Percentiles rank a stretch among this genome's conserved stretches.
Evolutionary conservation across 768 basidiomycete species (phyloP).

Genomic region (Lactarius pseudohatsudake): DNA sequence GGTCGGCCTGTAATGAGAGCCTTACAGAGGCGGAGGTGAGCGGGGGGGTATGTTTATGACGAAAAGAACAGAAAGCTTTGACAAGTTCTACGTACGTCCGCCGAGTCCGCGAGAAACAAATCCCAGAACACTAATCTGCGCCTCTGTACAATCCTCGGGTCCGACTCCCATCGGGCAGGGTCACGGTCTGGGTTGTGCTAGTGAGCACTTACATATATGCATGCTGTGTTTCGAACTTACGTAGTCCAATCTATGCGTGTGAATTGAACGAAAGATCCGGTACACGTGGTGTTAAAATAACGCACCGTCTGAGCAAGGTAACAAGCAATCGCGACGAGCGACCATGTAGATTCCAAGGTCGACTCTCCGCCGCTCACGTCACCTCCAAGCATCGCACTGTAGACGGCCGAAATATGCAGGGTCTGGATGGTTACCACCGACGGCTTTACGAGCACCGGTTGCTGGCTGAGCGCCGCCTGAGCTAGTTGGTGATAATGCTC

Average conservation of each 20-base stretch:
- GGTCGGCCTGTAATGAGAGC: conserved; percentile 70
- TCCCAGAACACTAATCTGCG: too few relatives aligned
- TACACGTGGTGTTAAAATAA: conserved; percentile 22
- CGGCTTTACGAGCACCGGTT: conserved; percentile 70
- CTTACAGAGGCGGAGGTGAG: conserved; percentile 37
- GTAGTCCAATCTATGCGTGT: neutral
- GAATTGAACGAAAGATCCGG: conserved; percentile 5
- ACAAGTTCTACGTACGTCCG: conserved; percentile 43
- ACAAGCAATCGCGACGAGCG: conserved; percentile 59
- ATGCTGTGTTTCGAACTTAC: too few relatives aligned
- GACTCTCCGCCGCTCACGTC: conserved; percentile 56
- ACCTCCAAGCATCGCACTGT: conserved; percentile 67
- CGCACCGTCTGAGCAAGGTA: conserved; percentile 66
- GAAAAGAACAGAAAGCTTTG: too few relatives aligned
- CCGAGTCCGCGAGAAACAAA: conserved; percentile 55
- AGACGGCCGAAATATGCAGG: conserved; percentile 66
- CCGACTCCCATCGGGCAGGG: too few relatives aligned
- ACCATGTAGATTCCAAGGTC: conserved; percentile 77
- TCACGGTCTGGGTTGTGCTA: too few relatives aligned
- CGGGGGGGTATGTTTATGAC: too few relatives aligned
- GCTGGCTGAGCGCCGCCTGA: conserved; percentile 61
- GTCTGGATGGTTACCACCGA: conserved; percentile 69
- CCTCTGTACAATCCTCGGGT: too few relatives aligned
- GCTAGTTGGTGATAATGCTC: conserved; percentile 53
- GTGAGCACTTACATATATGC: too few relatives aligned